Percentiles rank a stretch among this genome's conserved stretches.
phyloP scores from a whole-genome alignment of 2,329 filamentous ascomycete genomes.

The Aaosphaeria pasadenensis region DNA sequence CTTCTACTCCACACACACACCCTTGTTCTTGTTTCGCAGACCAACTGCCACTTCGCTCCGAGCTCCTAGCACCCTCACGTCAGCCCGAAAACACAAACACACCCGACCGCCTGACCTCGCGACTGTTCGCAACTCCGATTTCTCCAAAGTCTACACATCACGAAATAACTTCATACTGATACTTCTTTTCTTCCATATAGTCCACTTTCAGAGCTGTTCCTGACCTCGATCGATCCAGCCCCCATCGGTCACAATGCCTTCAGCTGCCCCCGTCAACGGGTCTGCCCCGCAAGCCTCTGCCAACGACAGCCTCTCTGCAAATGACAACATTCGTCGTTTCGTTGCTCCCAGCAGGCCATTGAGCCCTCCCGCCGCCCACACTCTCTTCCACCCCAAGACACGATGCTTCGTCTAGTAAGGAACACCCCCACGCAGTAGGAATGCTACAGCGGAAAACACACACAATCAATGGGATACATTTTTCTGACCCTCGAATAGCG shows the following conservation, averaged over 20 bases:
- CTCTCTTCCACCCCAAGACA: slow-evolving; percentile 98
- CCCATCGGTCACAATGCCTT: slow-evolving; percentile 41
- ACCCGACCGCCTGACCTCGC: too few relatives aligned
- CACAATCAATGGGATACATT: background rate
- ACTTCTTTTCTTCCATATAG: background rate
- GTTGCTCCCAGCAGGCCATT: slow-evolving; percentile 85
- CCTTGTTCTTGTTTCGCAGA: background rate
- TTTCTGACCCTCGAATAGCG: slow-evolving; percentile 48
- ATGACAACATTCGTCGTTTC: slow-evolving; percentile 99
- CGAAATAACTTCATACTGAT: background rate
- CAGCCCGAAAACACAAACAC: too few relatives aligned
- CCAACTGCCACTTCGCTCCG: background rate
- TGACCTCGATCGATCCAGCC: slow-evolving; percentile 9
- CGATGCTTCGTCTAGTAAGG: slow-evolving; percentile 96
- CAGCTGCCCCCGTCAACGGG: slow-evolving; percentile 37
- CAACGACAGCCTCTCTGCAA: slow-evolving; percentile 61
- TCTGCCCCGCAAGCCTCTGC: slow-evolving; percentile 27
- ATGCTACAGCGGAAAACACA: slow-evolving; percentile 1
- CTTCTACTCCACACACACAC: background rate
- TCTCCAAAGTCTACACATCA: background rate
- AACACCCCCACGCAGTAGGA: slow-evolving; percentile 10
- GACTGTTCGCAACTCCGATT: too few relatives aligned
- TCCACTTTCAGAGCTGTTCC: background rate
- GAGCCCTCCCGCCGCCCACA: slow-evolving; percentile 83
- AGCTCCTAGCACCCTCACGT: background rate